These are phyloP conservation scores for Anisodus acutangulus DNA, from an alignment of 257 asterid genomes.

Conservation along the genomic window DNA sequence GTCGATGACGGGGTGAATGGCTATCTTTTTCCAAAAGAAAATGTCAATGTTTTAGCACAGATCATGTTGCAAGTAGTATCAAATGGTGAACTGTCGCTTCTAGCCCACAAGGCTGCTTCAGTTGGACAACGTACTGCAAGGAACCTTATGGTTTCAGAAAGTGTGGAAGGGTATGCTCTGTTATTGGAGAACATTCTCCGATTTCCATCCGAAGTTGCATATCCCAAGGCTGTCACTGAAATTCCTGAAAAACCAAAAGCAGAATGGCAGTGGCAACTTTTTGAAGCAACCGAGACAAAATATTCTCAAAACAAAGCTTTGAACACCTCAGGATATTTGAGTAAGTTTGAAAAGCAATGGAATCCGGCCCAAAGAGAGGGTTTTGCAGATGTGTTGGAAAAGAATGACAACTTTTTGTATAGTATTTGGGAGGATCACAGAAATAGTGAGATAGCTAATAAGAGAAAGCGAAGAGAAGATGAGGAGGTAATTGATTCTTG, in stretches of 20 bases:
- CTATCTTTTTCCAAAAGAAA: conserved; percentile 69
- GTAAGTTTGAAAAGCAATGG: conserved; percentile 62
- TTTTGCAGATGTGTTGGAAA: conserved; percentile 36
- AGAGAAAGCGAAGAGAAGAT: conserved; percentile 79
- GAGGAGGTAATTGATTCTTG: conserved; percentile 61
- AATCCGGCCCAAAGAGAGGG: conserved; percentile 49
- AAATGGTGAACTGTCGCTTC: conserved; percentile 72
- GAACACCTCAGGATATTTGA: conserved; percentile 38
- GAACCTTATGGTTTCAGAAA: conserved; percentile 83
- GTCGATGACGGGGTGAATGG: conserved; percentile 79
- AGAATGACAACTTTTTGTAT: conserved; percentile 58
- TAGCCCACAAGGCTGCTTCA: conserved; percentile 65
- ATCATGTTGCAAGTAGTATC: conserved; percentile 68
- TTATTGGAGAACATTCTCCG: conserved; percentile 71
- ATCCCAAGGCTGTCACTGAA: conserved; percentile 49
- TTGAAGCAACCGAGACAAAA: conserved; percentile 42
- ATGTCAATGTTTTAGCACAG: conserved; percentile 49
- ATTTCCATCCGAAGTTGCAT: conserved; percentile 79
- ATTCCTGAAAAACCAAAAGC: conserved; percentile 62
- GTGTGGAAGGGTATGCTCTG: conserved; percentile 73
- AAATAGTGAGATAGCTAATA: conserved; percentile 52
- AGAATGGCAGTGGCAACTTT: conserved; percentile 78
- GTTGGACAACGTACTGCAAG: conserved; percentile 67
- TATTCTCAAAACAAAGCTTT: conserved; percentile 38
- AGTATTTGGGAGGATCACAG: conserved; percentile 86